phyloP scores from a whole-genome alignment of 2,329 filamentous ascomycete genomes.

The Coniochaeta pulveracea region DNA sequence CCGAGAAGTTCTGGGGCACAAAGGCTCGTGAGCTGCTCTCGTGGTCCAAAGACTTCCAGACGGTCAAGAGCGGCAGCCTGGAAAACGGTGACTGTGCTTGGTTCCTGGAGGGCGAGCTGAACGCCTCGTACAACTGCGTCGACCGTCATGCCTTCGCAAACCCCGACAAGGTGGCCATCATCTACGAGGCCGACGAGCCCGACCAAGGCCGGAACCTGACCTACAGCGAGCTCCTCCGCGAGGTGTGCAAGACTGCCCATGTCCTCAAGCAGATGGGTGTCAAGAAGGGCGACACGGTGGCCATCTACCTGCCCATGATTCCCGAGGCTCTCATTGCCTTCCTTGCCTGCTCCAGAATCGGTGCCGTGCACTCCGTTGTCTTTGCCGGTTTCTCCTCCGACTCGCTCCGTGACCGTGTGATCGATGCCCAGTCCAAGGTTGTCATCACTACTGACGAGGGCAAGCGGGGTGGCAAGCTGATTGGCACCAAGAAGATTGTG shows the following conservation, averaged over 20 bases:
- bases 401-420: constrained; percentile 86
- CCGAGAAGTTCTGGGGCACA: constrained; percentile 80
- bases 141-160: constrained; percentile 94
- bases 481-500: constrained; percentile 98
- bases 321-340: constrained; percentile 89
- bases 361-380: constrained; percentile 92
- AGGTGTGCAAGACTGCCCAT: constrained; percentile 82
- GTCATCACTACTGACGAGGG: constrained; percentile 97
- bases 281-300: constrained; percentile 92
- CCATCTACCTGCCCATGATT: constrained; percentile 97
- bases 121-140: constrained; percentile 95
- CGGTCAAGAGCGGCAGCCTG: constrained; percentile 69
- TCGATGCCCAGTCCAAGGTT: constrained; percentile 82
- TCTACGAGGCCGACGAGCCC: constrained; percentile 95
- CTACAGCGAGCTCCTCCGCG: constrained; percentile 83
- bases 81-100: constrained; percentile 76
- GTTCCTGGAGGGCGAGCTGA: constrained; percentile 89
- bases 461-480: constrained; percentile 93
- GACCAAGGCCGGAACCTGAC: constrained; percentile 79
- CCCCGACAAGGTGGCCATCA: constrained; percentile 87
- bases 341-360: constrained; percentile 83
- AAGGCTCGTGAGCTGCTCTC: constrained; percentile 80
- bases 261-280: constrained; percentile 92
- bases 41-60: constrained; percentile 88
- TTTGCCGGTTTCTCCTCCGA: constrained; percentile 97